Evolutionary conservation across 1,284 basidiomycete species (phyloP), one percentile per base, ranked within the genome.

Genomic region (Microbotryum saponariae): DNA sequence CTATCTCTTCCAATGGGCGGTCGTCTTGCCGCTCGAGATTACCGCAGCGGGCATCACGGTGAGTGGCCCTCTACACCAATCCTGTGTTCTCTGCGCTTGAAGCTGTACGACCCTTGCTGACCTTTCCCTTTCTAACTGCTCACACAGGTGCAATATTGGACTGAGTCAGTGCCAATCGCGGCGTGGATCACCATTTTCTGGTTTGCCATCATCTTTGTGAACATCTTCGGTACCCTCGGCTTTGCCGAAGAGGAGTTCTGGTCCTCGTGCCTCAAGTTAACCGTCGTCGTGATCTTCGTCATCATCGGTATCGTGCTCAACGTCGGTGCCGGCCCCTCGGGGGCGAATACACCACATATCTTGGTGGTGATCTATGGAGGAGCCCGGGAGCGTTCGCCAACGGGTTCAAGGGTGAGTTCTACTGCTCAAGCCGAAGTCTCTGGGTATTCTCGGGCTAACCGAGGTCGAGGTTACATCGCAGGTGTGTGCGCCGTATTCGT

Each of bases 401-500:
- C 61, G 77, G 77, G 4, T 78, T 78, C 76, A 76, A 76, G 65
- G 77, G 76, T 42, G 37, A 42, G 37, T 42, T 16, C 60, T 74
- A 89, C 70, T 75, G 87, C 58, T 79, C 77, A 60, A 42, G 37
- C 37, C 16, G 14, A 42, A 16, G 12, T 12, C 16, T 16, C 12
- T 42, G 37, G 18, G 31, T 42, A 42, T 16, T 12, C 37, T 42
- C 0, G 37, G 37, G 37, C 37, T 42, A 16, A 42, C 37, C 37
- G 14, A 42, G 37, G 14, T 42, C 14, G 31, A 10, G 37, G 12
- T 42, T 42, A 14, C 14, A 18, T 42, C 37, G 16, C 12, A 42
- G 37, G 37, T 18, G 37, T 42, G 37, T 66, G 64, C 64, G 79
- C 77, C 59, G 83, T 85, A n/a, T 75, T 89, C 54, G 82, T 88